Percentiles rank a stretch among this genome's conserved stretches.
These are phyloP conservation scores for Schwanniomyces occidentalis DNA, from an alignment of 805 yeast species.

Conservation along the genomic window DNA sequence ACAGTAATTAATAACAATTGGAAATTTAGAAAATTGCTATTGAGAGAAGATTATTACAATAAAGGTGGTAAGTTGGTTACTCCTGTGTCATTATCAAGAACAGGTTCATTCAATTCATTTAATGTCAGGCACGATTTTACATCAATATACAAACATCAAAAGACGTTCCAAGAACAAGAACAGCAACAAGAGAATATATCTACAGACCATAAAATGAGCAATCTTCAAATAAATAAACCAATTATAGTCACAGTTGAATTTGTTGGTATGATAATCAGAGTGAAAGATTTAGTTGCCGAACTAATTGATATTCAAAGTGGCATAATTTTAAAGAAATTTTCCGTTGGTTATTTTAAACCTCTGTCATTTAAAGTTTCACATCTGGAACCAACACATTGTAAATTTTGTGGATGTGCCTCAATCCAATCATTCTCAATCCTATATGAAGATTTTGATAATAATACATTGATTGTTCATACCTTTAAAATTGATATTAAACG, in stretches of 20 bases:
- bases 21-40: slow-evolving; percentile 53
- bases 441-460: slow-evolving; percentile 60
- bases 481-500: slow-evolving; percentile 63
- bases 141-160: slow-evolving; percentile 4
- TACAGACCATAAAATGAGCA: background rate
- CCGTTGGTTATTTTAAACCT: slow-evolving; percentile 62
- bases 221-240: slow-evolving; percentile 26
- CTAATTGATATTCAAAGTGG: slow-evolving; percentile 80
- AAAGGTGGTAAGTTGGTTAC: slow-evolving; percentile 15
- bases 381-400: slow-evolving; percentile 84
- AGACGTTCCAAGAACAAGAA: background rate
- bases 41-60: slow-evolving; percentile 50
- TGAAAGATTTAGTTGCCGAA: slow-evolving; percentile 57
- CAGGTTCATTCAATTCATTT: slow-evolving; percentile 7
- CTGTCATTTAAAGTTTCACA: slow-evolving; percentile 69
- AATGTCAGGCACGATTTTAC: slow-evolving; percentile 16
- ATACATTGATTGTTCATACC: slow-evolving; percentile 68
- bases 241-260: slow-evolving; percentile 60
- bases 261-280: slow-evolving; percentile 72
- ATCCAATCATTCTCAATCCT: slow-evolving; percentile 70
- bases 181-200: background rate
- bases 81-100: slow-evolving; percentile 9
- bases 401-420: slow-evolving; percentile 88
- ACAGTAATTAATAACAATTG: slow-evolving; percentile 67
- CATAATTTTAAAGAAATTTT: slow-evolving; percentile 58